Evolutionary conservation across 1,284 basidiomycete genomes (phyloP).

Genomic region (Rhodotorula sp.): DNA sequence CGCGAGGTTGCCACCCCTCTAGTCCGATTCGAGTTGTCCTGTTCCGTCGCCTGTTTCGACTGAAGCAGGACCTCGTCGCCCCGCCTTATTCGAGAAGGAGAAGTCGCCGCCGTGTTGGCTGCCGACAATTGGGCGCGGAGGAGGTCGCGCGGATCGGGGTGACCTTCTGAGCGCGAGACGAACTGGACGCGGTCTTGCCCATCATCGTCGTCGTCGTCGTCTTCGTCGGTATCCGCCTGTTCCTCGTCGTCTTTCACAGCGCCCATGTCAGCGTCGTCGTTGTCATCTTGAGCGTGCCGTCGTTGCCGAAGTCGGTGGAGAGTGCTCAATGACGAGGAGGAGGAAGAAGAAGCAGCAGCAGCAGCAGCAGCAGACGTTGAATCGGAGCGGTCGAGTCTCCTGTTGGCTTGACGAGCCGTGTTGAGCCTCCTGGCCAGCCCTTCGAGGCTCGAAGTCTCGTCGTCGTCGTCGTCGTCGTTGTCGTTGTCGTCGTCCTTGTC

Average conservation of each 20-base stretch:
- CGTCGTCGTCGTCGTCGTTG: not conserved
- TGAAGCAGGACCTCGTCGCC: not conserved
- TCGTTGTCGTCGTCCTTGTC: not conserved
- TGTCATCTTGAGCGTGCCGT: not conserved
- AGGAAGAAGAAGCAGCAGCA: too few species aligned
- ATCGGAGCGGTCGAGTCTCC: too few species aligned
- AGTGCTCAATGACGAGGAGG: not conserved
- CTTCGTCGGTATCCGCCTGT: not conserved
- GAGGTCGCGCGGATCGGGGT: constrained; percentile 36
- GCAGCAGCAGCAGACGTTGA: too few species aligned
- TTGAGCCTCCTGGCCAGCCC: constrained; percentile 13
- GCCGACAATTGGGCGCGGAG: constrained; percentile 27
- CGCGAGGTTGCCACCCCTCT: too few species aligned
- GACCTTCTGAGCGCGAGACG: constrained; percentile 10
- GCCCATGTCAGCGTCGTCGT: not conserved
- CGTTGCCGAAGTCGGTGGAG: not conserved
- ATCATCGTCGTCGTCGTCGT: constrained; percentile 9
- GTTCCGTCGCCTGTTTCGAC: not conserved
- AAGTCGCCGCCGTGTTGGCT: too few species aligned
- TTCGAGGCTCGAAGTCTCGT: constrained; percentile 17
- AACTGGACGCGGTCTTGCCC: not conserved
- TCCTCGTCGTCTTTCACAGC: not conserved
- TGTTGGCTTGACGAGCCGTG: constrained; percentile 3
- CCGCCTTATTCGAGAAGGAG: too few species aligned
- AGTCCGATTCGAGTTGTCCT: too few species aligned